phyloP scores from a whole-genome alignment of 805 yeast genomes.

The Candida corydali region DNA sequence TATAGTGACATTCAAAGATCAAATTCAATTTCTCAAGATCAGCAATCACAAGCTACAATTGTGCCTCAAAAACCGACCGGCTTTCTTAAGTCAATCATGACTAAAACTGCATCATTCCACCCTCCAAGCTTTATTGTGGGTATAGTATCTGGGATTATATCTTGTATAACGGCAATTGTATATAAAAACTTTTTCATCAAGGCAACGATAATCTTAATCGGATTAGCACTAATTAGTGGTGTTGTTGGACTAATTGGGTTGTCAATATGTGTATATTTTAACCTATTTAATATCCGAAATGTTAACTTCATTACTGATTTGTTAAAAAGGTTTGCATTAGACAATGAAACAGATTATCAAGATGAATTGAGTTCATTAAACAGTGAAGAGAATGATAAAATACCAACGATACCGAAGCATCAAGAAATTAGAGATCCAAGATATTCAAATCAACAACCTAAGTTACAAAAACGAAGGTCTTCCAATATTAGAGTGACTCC shows the following conservation, averaged over 20 bases:
- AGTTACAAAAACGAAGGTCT: slow-evolving; percentile 4
- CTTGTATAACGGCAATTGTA: neutral
- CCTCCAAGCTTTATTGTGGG: slow-evolving; percentile 1
- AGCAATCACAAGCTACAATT: slow-evolving; percentile 2
- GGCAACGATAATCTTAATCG: neutral
- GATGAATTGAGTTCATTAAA: neutral
- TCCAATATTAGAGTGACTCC: slow-evolving; percentile 9
- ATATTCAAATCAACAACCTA: slow-evolving; percentile 1
- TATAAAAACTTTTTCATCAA: neutral
- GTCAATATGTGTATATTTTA: slow-evolving; percentile 1
- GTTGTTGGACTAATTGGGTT: neutral
- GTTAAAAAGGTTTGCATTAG: neutral
- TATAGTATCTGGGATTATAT: slow-evolving; percentile 1
- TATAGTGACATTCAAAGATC: neutral
- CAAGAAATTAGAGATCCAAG: slow-evolving; percentile 2
- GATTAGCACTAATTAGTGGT: neutral
- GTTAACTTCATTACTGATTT: neutral
- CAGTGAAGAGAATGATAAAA: neutral
- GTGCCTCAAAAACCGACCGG: slow-evolving; percentile 3
- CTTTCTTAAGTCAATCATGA: neutral
- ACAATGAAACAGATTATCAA: neutral
- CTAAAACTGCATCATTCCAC: neutral
- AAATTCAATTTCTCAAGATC: neutral
- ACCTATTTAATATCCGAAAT: neutral
- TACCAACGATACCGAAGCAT: neutral